Conservation (phyloP, 23 red algal genomes). For the Chondrus crispus region DNA sequence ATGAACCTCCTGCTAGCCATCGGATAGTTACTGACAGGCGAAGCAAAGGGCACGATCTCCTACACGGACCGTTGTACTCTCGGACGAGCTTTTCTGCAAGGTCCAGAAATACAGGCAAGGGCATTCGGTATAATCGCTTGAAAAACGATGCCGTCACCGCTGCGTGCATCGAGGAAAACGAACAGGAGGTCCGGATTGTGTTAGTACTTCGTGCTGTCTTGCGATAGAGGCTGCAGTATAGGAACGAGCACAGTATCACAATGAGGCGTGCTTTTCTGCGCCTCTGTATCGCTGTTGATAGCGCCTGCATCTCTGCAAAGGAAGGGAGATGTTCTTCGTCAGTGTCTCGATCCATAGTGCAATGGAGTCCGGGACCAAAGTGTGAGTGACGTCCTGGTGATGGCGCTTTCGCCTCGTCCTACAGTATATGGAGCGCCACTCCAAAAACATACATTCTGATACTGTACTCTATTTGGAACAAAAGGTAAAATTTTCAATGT, state of each 20-base stretch:
- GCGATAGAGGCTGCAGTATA: background rate
- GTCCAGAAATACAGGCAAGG: background rate
- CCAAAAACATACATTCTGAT: background rate
- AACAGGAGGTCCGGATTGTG: background rate
- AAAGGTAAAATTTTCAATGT: background rate
- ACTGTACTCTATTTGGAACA: background rate
- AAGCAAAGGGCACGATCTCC: background rate
- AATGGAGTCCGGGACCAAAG: too few relatives aligned
- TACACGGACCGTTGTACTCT: background rate
- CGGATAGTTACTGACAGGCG: background rate
- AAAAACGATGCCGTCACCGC: background rate
- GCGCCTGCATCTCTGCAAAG: background rate
- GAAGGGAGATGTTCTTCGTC: background rate
- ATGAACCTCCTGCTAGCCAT: constrained; percentile 14
- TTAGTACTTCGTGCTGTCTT: background rate
- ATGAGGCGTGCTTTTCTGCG: background rate
- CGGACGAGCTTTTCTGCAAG: background rate
- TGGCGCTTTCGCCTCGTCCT: background rate
- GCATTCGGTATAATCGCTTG: background rate
- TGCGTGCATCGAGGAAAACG: background rate
- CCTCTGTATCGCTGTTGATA: background rate
- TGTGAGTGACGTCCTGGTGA: background rate
- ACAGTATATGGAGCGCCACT: too few relatives aligned
- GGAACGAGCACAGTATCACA: background rate
- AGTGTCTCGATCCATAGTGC: too few relatives aligned